Evolutionary conservation across 352 stramenopile genomes (phyloP), one percentile per base, ranked within the genome.

Genomic region (Globisporangium radiosum): DNA sequence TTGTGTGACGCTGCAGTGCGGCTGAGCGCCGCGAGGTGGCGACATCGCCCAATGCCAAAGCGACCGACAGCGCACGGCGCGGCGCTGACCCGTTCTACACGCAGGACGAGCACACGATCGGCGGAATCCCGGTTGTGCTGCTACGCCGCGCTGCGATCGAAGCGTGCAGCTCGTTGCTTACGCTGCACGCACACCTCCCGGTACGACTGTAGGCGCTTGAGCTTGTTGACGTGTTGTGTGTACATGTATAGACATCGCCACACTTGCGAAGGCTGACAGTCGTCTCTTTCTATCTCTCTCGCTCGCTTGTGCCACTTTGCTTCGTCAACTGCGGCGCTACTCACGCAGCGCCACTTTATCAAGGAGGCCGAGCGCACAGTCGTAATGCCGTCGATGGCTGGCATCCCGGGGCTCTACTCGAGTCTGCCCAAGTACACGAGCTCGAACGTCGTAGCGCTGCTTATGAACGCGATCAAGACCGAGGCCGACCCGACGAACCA

Each of bases 401-500:
- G 75, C 9, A 79, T 91, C 50, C 67, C 75, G 51, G 81, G 82
- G 39, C 49, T 95, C 38, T 92, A 87, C 65, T 91, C 85, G n/a
- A 86, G 65, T 10, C 59, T 95, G 52, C 85, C 85, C 0, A 92
- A 92, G 57, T 87, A 92, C 52, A 90, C 81, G 13, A 92, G 78
- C 66, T 93, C 85, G 13, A 91, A 95, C 53, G 81, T 95, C 39
- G 82, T 95, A 13, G 83, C 78, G 19, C 60, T 95, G 8, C 62
- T 95, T 14, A 89, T 90, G 70, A 90, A 85, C 54, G 81, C 80
- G 13, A 81, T 92, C 51, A 95, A 95, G 55, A 81, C 70, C 0
- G 85, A 95, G 60, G 78, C 58, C 39, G 85, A 95, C 50, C 83
- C 85, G 5, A 93, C 85, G 11, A 95, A 95, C 63, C 83, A 92